Percentiles rank a stretch among this genome's conserved stretches.
phyloP scores from a whole-genome alignment of 108 stramenopile genomes.

The Aureococcus anophagefferens region DNA sequence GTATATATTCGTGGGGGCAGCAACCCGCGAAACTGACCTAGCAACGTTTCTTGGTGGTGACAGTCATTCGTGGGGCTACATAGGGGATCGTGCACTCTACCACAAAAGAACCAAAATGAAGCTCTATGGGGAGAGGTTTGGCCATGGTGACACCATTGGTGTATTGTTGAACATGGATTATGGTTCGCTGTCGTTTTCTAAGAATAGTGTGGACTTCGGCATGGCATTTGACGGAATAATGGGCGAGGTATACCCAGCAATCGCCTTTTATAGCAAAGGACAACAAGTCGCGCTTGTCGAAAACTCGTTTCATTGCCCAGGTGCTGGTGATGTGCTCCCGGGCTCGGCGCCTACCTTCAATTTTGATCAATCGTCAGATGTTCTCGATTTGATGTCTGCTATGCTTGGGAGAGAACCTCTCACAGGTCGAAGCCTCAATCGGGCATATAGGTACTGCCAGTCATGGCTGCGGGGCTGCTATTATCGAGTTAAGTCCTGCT shows the following conservation, averaged over 20 bases:
- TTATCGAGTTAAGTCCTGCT: too few relatives aligned
- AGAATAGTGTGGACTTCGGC: constrained; percentile 50
- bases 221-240: constrained; percentile 14
- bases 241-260: constrained; percentile 30
- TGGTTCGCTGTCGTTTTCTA: constrained; percentile 37
- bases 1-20: constrained; percentile 90
- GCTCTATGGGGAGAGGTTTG: constrained; percentile 44
- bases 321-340: neutral
- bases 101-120: constrained; percentile 67
- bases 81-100: constrained; percentile 91
- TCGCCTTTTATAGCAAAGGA: constrained; percentile 34
- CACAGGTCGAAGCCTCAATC: too few relatives aligned
- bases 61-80: constrained; percentile 90
- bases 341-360: too few relatives aligned
- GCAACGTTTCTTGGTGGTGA: constrained; percentile 90
- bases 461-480: too few relatives aligned
- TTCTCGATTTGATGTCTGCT: too few relatives aligned
- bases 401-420: too few relatives aligned
- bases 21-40: constrained; percentile 69
- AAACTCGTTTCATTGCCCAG: neutral
- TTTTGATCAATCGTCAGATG: too few relatives aligned
- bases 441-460: too few relatives aligned
- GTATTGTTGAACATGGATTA: constrained; percentile 48
- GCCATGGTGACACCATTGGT: constrained; percentile 33
- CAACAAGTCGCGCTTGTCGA: neutral